A percentile compares a stretch with the other conserved stretches of the same genome.
Evolutionary conservation across 805 yeast species (phyloP).

Genomic region (Cyberlindnera euphorbiae): DNA sequence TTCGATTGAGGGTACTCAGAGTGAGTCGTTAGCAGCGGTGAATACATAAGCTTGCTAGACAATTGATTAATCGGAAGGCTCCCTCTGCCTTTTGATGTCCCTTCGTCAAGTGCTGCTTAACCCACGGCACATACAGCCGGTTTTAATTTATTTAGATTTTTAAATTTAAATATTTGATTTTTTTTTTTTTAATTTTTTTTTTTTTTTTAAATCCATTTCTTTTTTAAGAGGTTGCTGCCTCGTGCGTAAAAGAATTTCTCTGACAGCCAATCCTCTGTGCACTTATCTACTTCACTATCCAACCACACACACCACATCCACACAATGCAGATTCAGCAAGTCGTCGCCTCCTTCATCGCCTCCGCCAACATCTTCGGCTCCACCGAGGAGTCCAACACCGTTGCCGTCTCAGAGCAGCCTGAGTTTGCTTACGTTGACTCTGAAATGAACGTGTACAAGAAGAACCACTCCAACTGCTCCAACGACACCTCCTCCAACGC

Average conservation of each 20-base stretch:
- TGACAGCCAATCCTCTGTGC: too few species aligned
- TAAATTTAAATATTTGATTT: not conserved
- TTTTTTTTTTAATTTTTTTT: not conserved
- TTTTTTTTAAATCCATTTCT: too few species aligned
- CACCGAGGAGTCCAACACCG: constrained; percentile 10
- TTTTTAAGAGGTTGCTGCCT: too few species aligned
- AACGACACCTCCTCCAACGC: constrained; percentile 26
- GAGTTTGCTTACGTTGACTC: constrained; percentile 18
- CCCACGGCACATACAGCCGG: too few species aligned
- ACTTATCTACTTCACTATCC: too few species aligned
- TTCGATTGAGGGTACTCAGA: too few species aligned
- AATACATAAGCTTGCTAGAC: too few species aligned
- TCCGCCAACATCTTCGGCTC: constrained; percentile 19
- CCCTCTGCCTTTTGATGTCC: too few species aligned
- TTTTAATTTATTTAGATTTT: not conserved
- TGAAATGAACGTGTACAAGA: constrained; percentile 10
- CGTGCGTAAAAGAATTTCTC: too few species aligned
- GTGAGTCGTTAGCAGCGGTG: too few species aligned
- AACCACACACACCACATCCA: not conserved
- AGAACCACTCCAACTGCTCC: constrained; percentile 20
- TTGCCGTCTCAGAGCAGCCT: constrained; percentile 11
- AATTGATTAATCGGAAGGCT: too few species aligned
- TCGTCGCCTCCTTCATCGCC: constrained; percentile 26
- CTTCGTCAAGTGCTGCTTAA: too few species aligned
- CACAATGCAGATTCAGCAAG: constrained; percentile 29